phyloP scores from a whole-genome alignment of 345 rosid species.

The Bretschneidera sinensis region DNA sequence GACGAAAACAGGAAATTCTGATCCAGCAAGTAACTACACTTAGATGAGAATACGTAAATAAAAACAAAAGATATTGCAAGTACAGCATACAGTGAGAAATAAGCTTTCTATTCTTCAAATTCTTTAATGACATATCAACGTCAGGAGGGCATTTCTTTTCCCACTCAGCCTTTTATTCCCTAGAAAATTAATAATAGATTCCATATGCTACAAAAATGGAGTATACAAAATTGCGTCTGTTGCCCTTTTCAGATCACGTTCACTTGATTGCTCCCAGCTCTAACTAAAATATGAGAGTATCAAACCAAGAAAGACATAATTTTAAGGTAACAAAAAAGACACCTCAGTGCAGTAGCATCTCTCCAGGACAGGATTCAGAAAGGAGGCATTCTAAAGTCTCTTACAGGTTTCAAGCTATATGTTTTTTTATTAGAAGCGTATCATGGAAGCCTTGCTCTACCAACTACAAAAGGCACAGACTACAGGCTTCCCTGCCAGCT shows the following conservation, averaged over 20 bases:
- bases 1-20: conserved; percentile 89
- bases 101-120: not conserved
- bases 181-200: no score
- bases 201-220: no score
- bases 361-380: no score
- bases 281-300: no score
- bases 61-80: conserved; percentile 1
- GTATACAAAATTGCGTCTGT: not conserved
- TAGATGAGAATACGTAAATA: conserved; percentile 14
- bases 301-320: no score
- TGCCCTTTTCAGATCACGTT: not conserved
- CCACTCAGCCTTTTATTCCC: not conserved
- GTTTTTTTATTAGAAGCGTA: not conserved
- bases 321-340: not conserved
- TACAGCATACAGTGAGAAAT: not conserved
- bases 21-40: conserved; percentile 24
- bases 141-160: no score
- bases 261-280: no score
- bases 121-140: no score
- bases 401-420: not conserved
- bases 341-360: not conserved
- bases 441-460: not conserved
- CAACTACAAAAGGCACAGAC: no score
- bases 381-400: not conserved
- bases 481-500: no score